Percentiles rank a stretch among this genome's conserved stretches.
phyloP scores from a whole-genome alignment of 2,329 filamentous ascomycete species.

The Fusarium redolens region DNA sequence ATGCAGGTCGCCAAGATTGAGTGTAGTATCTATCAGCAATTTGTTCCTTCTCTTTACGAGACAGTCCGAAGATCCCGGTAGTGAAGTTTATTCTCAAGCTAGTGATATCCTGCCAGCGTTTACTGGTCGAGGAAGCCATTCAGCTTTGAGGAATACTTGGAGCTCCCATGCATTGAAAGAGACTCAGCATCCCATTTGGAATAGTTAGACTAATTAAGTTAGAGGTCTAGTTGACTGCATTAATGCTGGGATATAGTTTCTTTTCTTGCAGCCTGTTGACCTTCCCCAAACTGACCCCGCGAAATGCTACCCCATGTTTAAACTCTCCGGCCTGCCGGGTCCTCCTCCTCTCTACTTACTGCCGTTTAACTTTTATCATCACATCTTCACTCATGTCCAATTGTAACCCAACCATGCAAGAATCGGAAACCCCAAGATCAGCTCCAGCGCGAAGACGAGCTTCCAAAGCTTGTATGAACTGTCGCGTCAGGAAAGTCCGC shows the following conservation, averaged over 20 bases:
- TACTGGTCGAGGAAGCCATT: background rate
- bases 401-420: background rate
- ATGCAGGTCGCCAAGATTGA: background rate
- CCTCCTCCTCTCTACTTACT: background rate
- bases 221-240: background rate
- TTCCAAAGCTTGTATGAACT: background rate
- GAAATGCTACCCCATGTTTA: background rate
- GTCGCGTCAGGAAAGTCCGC: background rate
- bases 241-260: background rate
- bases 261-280: background rate
- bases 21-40: background rate
- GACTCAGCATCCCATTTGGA: too few species aligned
- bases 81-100: background rate
- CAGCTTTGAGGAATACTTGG: too few species aligned
- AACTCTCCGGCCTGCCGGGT: background rate
- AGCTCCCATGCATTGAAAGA: too few species aligned
- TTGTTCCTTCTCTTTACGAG: rapidly evolving
- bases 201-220: too few species aligned
- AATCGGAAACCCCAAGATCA: rapidly evolving
- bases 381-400: background rate
- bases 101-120: background rate
- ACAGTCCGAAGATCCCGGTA: background rate
- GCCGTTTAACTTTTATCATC: rapidly evolving
- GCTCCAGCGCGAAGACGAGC: background rate
- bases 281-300: background rate